A percentile compares a stretch with the other conserved stretches of the same genome.
These are phyloP conservation scores for Eucalyptus curtisii DNA, from an alignment of 345 rosid species.

Conservation along the genomic window DNA sequence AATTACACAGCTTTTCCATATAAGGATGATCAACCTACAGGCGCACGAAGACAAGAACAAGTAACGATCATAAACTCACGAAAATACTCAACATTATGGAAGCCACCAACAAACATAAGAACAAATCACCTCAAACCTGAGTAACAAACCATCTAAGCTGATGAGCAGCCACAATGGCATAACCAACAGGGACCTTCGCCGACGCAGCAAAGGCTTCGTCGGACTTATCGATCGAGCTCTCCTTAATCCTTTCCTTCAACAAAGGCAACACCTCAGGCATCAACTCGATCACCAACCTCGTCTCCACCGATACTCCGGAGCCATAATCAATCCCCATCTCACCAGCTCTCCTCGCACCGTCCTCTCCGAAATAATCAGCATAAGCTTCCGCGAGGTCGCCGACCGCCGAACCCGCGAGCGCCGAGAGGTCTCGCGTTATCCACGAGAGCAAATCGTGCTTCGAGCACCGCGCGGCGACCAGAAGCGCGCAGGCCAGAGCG, in stretches of 20 bases:
- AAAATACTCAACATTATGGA: background rate
- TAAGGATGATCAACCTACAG: slow-evolving; percentile 44
- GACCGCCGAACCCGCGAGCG: slow-evolving; percentile 20
- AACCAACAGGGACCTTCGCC: slow-evolving; percentile 59
- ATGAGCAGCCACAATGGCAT: slow-evolving; percentile 51
- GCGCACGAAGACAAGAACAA: background rate
- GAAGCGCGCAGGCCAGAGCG: slow-evolving; percentile 58
- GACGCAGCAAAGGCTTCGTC: slow-evolving; percentile 52
- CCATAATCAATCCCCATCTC: slow-evolving; percentile 7
- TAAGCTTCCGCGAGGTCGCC: slow-evolving; percentile 23
- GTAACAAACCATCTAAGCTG: slow-evolving; percentile 84
- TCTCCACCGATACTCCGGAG: background rate
- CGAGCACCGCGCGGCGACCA: slow-evolving; percentile 43
- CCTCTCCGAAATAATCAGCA: slow-evolving; percentile 2
- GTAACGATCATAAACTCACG: background rate
- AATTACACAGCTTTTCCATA: slow-evolving; percentile 45
- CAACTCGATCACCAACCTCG: slow-evolving; percentile 31
- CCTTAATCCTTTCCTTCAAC: slow-evolving; percentile 50
- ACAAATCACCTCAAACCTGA: slow-evolving; percentile 29
- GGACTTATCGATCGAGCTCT: slow-evolving; percentile 50
- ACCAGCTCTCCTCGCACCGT: slow-evolving; percentile 2
- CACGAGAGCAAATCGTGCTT: slow-evolving; percentile 56
- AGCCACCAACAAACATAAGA: background rate
- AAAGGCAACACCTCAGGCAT: slow-evolving; percentile 41
- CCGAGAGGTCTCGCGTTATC: slow-evolving; percentile 33